A percentile compares a stretch with the other conserved stretches of the same genome.
phyloP scores from a whole-genome alignment of 768 basidiomycete species.

The Serendipita sp. region DNA sequence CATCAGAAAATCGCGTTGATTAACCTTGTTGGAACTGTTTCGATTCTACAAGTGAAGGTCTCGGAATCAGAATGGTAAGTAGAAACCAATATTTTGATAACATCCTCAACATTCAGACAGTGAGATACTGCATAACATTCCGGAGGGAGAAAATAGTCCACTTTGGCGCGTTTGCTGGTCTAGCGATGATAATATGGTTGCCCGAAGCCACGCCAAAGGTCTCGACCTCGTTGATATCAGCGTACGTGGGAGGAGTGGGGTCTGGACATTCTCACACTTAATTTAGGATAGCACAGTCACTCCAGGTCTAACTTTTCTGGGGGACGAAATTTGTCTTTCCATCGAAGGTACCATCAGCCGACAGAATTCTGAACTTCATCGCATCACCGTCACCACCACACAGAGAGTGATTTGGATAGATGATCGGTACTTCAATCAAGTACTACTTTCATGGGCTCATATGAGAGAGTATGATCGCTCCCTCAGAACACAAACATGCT shows the following conservation, averaged over 20 bases:
- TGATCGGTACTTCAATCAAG: background rate
- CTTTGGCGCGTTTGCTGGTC: background rate
- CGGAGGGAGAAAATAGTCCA: background rate
- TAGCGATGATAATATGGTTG: background rate
- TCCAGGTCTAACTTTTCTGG: background rate
- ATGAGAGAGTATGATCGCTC: background rate
- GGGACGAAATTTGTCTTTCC: background rate
- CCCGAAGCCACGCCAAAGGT: background rate
- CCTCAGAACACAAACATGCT: background rate
- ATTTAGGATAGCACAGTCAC: background rate
- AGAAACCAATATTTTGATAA: background rate
- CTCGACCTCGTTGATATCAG: background rate
- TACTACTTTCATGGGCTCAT: background rate
- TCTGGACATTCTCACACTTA: background rate
- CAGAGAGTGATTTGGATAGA: background rate
- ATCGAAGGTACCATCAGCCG: background rate
- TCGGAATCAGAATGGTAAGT: background rate
- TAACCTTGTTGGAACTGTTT: background rate
- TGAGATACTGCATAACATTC: background rate
- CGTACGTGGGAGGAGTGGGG: background rate
- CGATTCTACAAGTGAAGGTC: background rate
- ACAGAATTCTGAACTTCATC: background rate
- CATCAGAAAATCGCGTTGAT: background rate
- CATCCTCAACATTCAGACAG: background rate
- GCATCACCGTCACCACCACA: background rate